Conservation (phyloP, 2,329 filamentous ascomycete genomes). For the Blastomyces gilchristii region DNA sequence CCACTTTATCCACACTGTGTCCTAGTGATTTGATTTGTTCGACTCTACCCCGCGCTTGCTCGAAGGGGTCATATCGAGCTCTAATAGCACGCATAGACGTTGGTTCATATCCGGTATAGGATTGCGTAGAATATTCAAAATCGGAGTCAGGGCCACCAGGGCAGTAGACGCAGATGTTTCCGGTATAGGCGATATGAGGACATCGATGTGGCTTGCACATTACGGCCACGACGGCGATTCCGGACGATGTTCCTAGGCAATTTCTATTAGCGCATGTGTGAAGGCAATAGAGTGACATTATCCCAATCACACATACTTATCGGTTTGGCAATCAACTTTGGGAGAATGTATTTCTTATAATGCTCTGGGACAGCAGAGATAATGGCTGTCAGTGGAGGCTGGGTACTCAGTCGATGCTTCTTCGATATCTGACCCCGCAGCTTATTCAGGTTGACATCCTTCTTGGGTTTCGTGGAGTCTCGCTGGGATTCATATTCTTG, state of each 20-base stretch:
- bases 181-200: conserved; percentile 95
- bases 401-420: conserved; percentile 79
- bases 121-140: conserved; percentile 98
- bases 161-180: conserved; percentile 98
- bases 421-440: conserved; percentile 79
- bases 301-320: conserved; percentile 52
- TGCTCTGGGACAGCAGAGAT: conserved; percentile 98
- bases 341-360: conserved; percentile 98
- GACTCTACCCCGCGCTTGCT: conserved; percentile 88
- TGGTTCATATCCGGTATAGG: conserved; percentile 95
- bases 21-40: conserved; percentile 94
- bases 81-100: conserved; percentile 98
- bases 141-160: conserved; percentile 95
- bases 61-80: conserved; percentile 93
- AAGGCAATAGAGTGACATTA: neutral
- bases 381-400: conserved; percentile 89
- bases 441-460: conserved; percentile 86
- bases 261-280: neutral
- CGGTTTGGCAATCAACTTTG: conserved; percentile 92
- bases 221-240: conserved; percentile 94
- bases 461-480: conserved; percentile 60
- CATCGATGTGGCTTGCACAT: conserved; percentile 99
- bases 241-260: conserved; percentile 71
- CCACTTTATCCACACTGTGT: conserved; percentile 96
- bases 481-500: conserved; percentile 81